Evolutionary conservation across 2,329 filamentous ascomycete species (phyloP).

Genomic region (Pochonia chlamydosporia): DNA sequence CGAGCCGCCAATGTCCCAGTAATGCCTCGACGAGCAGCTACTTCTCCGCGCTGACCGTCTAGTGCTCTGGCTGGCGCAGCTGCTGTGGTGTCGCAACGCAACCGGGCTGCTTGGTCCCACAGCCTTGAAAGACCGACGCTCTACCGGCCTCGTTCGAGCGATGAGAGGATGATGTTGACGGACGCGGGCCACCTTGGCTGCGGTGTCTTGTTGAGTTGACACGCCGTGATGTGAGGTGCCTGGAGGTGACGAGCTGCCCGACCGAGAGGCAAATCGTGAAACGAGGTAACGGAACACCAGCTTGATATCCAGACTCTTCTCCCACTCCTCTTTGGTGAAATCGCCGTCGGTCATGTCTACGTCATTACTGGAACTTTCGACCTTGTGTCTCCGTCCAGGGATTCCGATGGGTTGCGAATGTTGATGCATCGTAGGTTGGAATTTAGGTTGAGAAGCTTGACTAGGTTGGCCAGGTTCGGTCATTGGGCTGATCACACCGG

Average conservation of each 20-base stretch:
- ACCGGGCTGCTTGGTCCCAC: slow-evolving; percentile 43
- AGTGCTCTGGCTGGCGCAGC: slow-evolving; percentile 84
- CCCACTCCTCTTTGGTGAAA: slow-evolving; percentile 80
- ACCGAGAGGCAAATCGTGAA: slow-evolving; percentile 60
- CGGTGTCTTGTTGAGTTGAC: slow-evolving; percentile 55
- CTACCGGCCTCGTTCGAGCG: slow-evolving; percentile 44
- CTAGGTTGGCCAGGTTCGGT: slow-evolving; percentile 16
- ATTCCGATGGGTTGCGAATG: slow-evolving; percentile 30
- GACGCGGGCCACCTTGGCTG: slow-evolving; percentile 76
- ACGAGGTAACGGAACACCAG: slow-evolving; percentile 87
- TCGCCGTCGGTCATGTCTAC: slow-evolving; percentile 18
- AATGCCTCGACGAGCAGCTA: slow-evolving; percentile 72
- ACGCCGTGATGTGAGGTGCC: slow-evolving; percentile 42
- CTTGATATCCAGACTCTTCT: slow-evolving; percentile 82
- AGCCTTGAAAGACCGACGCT: slow-evolving; percentile 53
- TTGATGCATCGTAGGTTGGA: slow-evolving; percentile 41
- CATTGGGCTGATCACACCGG: slow-evolving; percentile 21
- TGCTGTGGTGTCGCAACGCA: slow-evolving; percentile 48
- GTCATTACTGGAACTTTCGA: slow-evolving; percentile 18
- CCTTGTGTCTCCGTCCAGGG: slow-evolving; percentile 20
- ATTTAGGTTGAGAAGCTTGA: slow-evolving; percentile 29
- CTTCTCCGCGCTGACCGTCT: slow-evolving; percentile 64
- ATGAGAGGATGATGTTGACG: slow-evolving; percentile 86
- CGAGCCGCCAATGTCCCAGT: slow-evolving; percentile 85
- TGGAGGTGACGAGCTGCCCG: slow-evolving; percentile 33